Base-by-base conservation (phyloP, 75 land plant species). In the Adiantum capillusveneris region DNA sequence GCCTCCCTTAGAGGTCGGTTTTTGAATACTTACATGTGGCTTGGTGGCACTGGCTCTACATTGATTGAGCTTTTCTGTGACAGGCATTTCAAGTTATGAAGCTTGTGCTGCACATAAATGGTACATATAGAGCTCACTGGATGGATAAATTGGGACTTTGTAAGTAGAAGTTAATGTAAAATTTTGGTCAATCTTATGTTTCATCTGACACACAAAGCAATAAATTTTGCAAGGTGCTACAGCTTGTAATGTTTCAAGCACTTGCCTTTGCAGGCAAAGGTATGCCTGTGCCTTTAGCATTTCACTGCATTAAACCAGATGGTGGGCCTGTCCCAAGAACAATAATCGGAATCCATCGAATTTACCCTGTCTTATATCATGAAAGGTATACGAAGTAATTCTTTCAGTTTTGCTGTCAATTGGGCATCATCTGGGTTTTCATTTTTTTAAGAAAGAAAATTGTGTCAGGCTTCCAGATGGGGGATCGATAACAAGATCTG, bases 111-210 rank as follows among this genome's bases (percentile, higher is more conserved):
- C 81, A 88, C 52, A 59, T 72, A 17, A 88, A 88, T 75, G 94
- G 94, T 25, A 88, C 89, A 17, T 85, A 72, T 45, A 69, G 89
- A 68, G 83, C 89, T 25, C 80, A 75, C 31, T 88, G 94, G 94
- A 78, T 75, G 54, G 86, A 85, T 36, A 70, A 73, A 16, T 44
- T 88, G 54, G 89, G 94, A 63, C 74, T 84, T 22, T 79, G 94
- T 88, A 78, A 72, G 86, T 16, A 49, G 21, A 16, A 28, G n/a
- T n/a, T n/a, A n/a, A n/a, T n/a, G n/a, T n/a, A n/a, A n/a, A n/a
- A n/a, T n/a, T n/a, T n/a, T n/a, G n/a, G n/a, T n/a, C n/a, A n/a
- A n/a, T n/a, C n/a, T n/a, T n/a, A n/a, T n/a, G n/a, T n/a, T n/a
- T n/a, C n/a, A n/a, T n/a, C n/a, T n/a, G n/a, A n/a, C n/a, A n/a